Conservation (phyloP, 108 stramenopile species). For the Cyclostephanos tholiformis region DNA sequence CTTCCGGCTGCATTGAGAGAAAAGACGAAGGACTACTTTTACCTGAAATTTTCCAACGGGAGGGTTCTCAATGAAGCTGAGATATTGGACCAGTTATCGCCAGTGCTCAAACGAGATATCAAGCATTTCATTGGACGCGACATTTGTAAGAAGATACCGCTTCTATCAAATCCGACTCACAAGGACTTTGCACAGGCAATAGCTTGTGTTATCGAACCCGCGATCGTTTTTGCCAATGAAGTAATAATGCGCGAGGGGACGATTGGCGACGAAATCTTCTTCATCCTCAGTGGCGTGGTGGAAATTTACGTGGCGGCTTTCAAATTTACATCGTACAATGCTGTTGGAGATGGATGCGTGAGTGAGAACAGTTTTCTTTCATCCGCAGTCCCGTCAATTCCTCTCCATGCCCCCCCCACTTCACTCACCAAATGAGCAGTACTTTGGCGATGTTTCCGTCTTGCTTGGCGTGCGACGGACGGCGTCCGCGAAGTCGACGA, state of each 20-base stretch:
- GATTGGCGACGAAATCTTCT: constrained; percentile 66
- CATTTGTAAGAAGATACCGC: constrained; percentile 58
- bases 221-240: constrained; percentile 62
- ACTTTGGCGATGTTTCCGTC: constrained; percentile 62
- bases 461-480: constrained; percentile 51
- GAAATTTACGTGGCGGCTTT: constrained; percentile 46
- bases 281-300: constrained; percentile 60
- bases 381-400: not conserved
- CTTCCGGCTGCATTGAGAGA: constrained; percentile 61
- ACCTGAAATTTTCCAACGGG: constrained; percentile 62
- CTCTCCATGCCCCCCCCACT: not conserved
- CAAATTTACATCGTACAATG: constrained; percentile 35
- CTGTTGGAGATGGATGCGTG: constrained; percentile 66
- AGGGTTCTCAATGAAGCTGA: constrained; percentile 63
- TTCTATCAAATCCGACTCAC: constrained; percentile 40
- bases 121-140: constrained; percentile 57
- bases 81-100: constrained; percentile 57
- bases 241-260: constrained; percentile 57
- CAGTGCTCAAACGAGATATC: constrained; percentile 60
- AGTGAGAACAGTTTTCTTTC: constrained; percentile 19
- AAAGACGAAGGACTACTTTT: constrained; percentile 67
- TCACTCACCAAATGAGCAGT: constrained; percentile 15
- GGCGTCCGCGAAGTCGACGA: constrained; percentile 58
- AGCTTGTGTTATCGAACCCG: constrained; percentile 52
- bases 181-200: constrained; percentile 56